Evolutionary conservation across 1,284 basidiomycete species (phyloP).

Genomic region (Baeospora myosura): DNA sequence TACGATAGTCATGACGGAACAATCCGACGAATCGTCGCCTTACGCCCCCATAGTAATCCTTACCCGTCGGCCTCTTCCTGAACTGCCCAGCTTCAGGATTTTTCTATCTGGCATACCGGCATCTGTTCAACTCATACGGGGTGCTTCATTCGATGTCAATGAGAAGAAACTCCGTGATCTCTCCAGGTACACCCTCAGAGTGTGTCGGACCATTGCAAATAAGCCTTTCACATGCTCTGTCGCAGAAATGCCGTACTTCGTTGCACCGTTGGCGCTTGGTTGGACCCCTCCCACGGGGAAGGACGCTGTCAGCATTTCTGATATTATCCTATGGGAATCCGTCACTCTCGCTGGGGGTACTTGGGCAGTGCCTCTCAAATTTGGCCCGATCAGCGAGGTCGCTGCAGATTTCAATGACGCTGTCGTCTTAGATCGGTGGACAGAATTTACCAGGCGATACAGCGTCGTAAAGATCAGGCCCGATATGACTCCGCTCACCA

Average conservation of each 20-base stretch:
- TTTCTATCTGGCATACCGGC: conserved; percentile 46
- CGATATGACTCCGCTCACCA: conserved; percentile 68
- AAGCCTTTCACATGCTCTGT: conserved; percentile 50
- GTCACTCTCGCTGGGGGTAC: conserved; percentile 43
- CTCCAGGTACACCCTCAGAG: conserved; percentile 53
- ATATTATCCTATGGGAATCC: conserved; percentile 58
- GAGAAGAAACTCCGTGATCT: conserved; percentile 40
- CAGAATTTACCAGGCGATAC: conserved; percentile 71
- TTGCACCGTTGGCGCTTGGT: conserved; percentile 45
- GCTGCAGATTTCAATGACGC: conserved; percentile 46
- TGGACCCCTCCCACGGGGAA: conserved; percentile 25
- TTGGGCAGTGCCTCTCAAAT: conserved; percentile 44
- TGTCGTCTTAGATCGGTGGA: conserved; percentile 64
- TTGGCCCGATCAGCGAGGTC: conserved; percentile 33
- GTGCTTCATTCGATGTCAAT: conserved; percentile 42
- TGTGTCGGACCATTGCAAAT: conserved; percentile 57
- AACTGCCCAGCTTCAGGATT: conserved; percentile 45
- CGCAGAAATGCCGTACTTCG: conserved; percentile 53
- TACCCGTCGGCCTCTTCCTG: conserved; percentile 57
- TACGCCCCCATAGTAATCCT: conserved; percentile 58
- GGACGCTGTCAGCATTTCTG: conserved; percentile 28
- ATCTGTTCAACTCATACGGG: conserved; percentile 36
- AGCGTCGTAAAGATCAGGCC: conserved; percentile 45
- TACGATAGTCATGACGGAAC: conserved; percentile 35
- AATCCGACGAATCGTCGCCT: conserved; percentile 21